Conservation (phyloP, 768 basidiomycete species). For the Suillus weaverae region DNA sequence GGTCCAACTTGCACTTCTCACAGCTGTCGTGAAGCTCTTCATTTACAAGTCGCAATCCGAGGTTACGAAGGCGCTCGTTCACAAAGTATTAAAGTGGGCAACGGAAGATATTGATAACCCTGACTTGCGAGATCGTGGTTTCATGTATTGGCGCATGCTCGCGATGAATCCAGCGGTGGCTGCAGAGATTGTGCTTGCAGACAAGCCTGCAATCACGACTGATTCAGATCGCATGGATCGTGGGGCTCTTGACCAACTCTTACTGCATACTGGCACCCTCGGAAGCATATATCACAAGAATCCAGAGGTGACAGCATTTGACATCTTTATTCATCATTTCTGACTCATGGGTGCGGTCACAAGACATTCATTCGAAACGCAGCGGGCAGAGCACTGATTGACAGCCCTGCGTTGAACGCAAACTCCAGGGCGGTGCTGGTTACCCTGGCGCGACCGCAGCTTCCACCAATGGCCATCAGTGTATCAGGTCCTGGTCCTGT, state of each 20-base stretch:
- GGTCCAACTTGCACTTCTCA: conserved; percentile 95
- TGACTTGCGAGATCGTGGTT: conserved; percentile 93
- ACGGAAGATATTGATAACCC: conserved; percentile 99
- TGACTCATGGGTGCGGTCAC: conserved; percentile 1
- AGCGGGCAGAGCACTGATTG: conserved; percentile 74
- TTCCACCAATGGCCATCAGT: conserved; percentile 44
- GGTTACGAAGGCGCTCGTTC: conserved; percentile 83
- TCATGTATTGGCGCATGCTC: conserved; percentile 99
- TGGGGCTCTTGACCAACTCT: conserved; percentile 90
- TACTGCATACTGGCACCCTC: conserved; percentile 91
- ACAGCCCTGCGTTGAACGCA: conserved; percentile 87
- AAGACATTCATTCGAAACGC: conserved; percentile 97
- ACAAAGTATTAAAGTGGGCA: conserved; percentile 94
- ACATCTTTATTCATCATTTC: conserved; percentile 13
- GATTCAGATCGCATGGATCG: conserved; percentile 98
- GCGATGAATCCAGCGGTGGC: conserved; percentile 90
- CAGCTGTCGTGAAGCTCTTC: conserved; percentile 95
- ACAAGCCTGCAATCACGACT: conserved; percentile 96
- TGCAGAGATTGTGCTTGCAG: conserved; percentile 85
- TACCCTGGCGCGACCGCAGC: conserved; percentile 52
- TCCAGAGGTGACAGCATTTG: conserved; percentile 62
- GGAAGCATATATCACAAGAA: conserved; percentile 99
- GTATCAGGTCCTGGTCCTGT: conserved; percentile 57
- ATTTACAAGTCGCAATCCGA: conserved; percentile 85
- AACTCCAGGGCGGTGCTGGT: conserved; percentile 75